Evolutionary conservation across 805 yeast genomes (phyloP).

Genomic region (Pichia sporocuriosa): DNA sequence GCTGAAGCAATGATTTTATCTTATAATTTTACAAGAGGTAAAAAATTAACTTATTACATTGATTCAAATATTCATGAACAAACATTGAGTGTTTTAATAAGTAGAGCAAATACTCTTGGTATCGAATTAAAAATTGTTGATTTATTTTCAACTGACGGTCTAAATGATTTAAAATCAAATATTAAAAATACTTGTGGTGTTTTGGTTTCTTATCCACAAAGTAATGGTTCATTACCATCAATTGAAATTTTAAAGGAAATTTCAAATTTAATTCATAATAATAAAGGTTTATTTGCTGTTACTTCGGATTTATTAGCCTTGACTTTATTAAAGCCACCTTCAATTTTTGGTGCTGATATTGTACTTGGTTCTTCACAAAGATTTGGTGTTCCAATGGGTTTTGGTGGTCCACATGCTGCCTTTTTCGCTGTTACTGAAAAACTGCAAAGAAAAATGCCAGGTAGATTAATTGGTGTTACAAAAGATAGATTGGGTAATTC

Average conservation of each 20-base stretch:
- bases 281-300: conserved; percentile 71
- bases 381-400: conserved; percentile 96
- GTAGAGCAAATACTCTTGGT: conserved; percentile 72
- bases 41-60: conserved; percentile 61
- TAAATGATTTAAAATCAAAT: conserved; percentile 30
- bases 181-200: conserved; percentile 60
- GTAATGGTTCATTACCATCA: conserved; percentile 64
- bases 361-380: conserved; percentile 91
- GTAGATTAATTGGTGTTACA: conserved; percentile 88
- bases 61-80: conserved; percentile 79
- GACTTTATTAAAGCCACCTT: conserved; percentile 78
- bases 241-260: conserved; percentile 44
- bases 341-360: conserved; percentile 83
- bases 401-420: conserved; percentile 99
- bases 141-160: conserved; percentile 37
- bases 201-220: conserved; percentile 83
- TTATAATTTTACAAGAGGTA: conserved; percentile 58
- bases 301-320: conserved; percentile 92
- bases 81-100: conserved; percentile 68
- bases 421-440: conserved; percentile 83
- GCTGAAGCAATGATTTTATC: conserved; percentile 93
- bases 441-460: conserved; percentile 89
- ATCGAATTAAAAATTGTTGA: conserved; percentile 59
- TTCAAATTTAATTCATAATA: conserved; percentile 58
- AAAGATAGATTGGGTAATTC: conserved; percentile 84